A percentile compares a stretch with the other conserved stretches of the same genome.
These are phyloP conservation scores for Teratosphaeria zuluensis DNA, from an alignment of 2,329 filamentous ascomycete species.

Conservation along the genomic window DNA sequence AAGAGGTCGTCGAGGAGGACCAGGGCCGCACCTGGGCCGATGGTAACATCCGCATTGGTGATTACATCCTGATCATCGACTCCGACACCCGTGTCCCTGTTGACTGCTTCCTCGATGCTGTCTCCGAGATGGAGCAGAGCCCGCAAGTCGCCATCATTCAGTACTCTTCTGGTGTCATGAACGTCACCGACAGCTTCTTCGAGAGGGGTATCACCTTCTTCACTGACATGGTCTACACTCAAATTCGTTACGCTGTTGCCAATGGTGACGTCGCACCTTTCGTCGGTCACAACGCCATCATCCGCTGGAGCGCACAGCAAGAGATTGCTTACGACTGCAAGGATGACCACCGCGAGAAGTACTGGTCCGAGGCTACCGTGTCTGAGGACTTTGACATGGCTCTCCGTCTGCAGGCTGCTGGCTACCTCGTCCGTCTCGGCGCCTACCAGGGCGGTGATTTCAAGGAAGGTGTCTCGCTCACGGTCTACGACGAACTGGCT, in stretches of 20 bases:
- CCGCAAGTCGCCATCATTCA: slow-evolving; percentile 72
- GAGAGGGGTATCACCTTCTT: slow-evolving; percentile 35
- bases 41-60: slow-evolving; percentile 75
- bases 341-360: slow-evolving; percentile 61
- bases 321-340: slow-evolving; percentile 61
- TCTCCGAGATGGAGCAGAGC: slow-evolving; percentile 72
- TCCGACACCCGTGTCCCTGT: slow-evolving; percentile 69
- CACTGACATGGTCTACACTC: slow-evolving; percentile 61
- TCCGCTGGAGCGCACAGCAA: slow-evolving; percentile 67
- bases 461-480: slow-evolving; percentile 74
- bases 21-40: slow-evolving; percentile 68
- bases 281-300: slow-evolving; percentile 70
- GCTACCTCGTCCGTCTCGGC: slow-evolving; percentile 63
- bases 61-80: slow-evolving; percentile 72
- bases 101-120: slow-evolving; percentile 69
- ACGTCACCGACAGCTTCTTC: slow-evolving; percentile 61
- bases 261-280: slow-evolving; percentile 71
- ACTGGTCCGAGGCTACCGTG: slow-evolving; percentile 72
- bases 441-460: slow-evolving; percentile 68
- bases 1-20: slow-evolving; percentile 53
- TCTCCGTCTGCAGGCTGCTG: slow-evolving; percentile 60
- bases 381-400: slow-evolving; percentile 79
- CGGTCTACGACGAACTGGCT: slow-evolving; percentile 73
- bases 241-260: slow-evolving; percentile 66
- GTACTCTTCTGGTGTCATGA: slow-evolving; percentile 69